Evolutionary conservation across 257 asterid species (phyloP), one percentile per base, ranked within the genome.

Genomic region (Nicotiana tomentosiformis): DNA sequence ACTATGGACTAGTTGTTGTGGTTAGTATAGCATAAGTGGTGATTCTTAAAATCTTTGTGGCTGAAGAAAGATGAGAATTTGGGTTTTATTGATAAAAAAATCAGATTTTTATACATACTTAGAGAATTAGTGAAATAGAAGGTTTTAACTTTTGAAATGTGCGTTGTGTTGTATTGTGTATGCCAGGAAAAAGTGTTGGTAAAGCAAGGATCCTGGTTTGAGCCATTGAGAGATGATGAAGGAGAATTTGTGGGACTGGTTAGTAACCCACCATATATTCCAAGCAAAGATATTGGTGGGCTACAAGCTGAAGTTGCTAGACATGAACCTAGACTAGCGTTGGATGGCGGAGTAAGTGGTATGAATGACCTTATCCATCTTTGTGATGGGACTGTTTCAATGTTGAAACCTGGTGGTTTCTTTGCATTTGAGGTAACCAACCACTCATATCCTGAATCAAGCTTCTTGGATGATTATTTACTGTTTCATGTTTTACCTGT

Each of bases 211-310:
- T 89, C 92, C 33, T 96, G 99, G 99, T 94, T 90, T 76, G 98
- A 94, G 70, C 98, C 99, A 9, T 83, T 96, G 83, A 88, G 85
- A 86, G 90, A 86, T 35, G 72, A 84, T 49, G 90, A 87, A 86
- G 93, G 94, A 72, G 86, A 82, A 67, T 84, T 94, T 43, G 78
- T 85, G 35, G 99, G 99, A 53, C 39, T 96, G 35, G 96, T 94
- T 5, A 94, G 98, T 83, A 96, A 96, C 85, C 99, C 98, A 57
- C 98, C 98, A 0, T 94, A 94, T 68, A 94, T 96, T 26, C 98
- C 99, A 4, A 93, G 92, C 77, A 89, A 85, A 84, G 85, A 90
- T 16, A 88, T 96, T 23, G 83, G 88, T 51, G 93, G 93, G 37
- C 86, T 96, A 46, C 98, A 96, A 86, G 94, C 97, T 83, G 99